Percentiles rank a stretch among this genome's conserved stretches.
Conservation (phyloP, 441 rosid species). For the Capsella rubella region DNA sequence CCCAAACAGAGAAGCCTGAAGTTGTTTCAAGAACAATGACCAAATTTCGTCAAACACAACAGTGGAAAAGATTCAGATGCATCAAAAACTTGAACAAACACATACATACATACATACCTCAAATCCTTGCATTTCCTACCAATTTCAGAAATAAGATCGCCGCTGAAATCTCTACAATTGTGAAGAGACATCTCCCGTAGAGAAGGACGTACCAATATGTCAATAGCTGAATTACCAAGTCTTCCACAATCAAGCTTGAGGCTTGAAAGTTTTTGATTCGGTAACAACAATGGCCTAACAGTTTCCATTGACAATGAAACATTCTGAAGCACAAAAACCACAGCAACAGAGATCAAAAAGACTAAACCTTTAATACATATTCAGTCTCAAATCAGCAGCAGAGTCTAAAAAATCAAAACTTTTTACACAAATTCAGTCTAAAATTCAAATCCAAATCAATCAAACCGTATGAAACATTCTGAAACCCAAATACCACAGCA, state of each 20-base stretch:
- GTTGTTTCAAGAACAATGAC: constrained; percentile 8
- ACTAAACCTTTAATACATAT: neutral
- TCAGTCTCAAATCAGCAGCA: too few relatives aligned
- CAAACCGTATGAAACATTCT: neutral
- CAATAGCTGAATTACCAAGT: constrained; percentile 70
- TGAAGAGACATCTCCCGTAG: constrained; percentile 70
- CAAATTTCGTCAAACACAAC: constrained; percentile 15
- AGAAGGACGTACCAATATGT: constrained; percentile 62
- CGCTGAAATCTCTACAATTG: constrained; percentile 77
- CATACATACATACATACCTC: constrained; percentile 51
- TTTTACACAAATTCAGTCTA: neutral
- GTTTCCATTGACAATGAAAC: constrained; percentile 62
- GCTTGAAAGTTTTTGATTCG: constrained; percentile 69
- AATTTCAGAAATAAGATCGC: constrained; percentile 78
- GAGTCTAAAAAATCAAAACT: neutral
- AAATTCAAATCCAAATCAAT: neutral
- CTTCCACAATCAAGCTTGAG: constrained; percentile 81
- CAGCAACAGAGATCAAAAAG: neutral
- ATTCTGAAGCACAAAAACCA: constrained; percentile 54
- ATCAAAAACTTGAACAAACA: neutral
- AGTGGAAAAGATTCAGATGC: constrained; percentile 14
- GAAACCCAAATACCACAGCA: neutral
- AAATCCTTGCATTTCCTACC: constrained; percentile 72
- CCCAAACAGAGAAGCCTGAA: constrained; percentile 81
- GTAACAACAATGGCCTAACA: constrained; percentile 71